Conservation (phyloP, 2,329 filamentous ascomycete genomes). For the Penicillium palitans region DNA sequence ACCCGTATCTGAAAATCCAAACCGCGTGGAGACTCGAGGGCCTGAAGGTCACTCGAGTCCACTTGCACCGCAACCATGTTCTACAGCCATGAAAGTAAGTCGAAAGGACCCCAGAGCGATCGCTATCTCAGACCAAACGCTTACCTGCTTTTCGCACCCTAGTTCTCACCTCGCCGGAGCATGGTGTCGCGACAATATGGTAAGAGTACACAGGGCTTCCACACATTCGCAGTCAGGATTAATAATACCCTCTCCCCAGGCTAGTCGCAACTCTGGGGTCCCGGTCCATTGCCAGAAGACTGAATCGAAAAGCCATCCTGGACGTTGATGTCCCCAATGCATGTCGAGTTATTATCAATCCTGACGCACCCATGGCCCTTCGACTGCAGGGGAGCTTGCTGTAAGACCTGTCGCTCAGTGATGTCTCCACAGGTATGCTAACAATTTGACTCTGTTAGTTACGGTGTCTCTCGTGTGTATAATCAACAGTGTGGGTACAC, state of each 20-base stretch:
- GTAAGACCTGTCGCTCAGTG: conserved; percentile 43
- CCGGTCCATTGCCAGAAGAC: conserved; percentile 67
- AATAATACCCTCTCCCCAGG: conserved; percentile 53
- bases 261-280: conserved; percentile 84
- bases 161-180: conserved; percentile 80
- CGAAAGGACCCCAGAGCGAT: not conserved
- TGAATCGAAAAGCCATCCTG: conserved; percentile 83
- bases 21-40: not conserved
- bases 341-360: conserved; percentile 82
- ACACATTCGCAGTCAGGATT: conserved; percentile 23
- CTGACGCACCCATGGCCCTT: conserved; percentile 82
- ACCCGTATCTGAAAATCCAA: not conserved
- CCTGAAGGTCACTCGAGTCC: not conserved
- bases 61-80: conserved; percentile 63
- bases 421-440: not conserved
- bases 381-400: conserved; percentile 87
- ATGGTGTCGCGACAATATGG: conserved; percentile 96
- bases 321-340: conserved; percentile 84
- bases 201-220: conserved; percentile 44
- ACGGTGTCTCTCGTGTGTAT: conserved; percentile 82
- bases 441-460: conserved; percentile 44
- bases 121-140: not conserved
- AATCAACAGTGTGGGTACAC: conserved; percentile 85
- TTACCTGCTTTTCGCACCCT: conserved; percentile 23
- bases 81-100: conserved; percentile 89